Base-by-base conservation (phyloP, 257 asterid genomes). In the Galeopsis tetrahit region DNA sequence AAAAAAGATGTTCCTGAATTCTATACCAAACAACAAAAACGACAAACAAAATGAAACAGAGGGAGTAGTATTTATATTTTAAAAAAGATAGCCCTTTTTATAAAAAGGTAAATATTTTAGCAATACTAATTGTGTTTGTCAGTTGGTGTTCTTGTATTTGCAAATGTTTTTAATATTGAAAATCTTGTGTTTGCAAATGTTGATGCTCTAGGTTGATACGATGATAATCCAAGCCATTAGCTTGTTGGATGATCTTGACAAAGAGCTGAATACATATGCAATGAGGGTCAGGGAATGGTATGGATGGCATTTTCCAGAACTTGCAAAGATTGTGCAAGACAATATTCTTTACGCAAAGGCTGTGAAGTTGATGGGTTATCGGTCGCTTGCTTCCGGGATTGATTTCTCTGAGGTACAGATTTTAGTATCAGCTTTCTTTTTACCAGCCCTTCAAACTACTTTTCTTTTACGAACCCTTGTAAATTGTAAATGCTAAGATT, bases 221-320 rank as follows among this genome's bases (percentile, higher is more conserved):
- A 92, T 92, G 98, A 85, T 92, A 66, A 91, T 90, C 67, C 98
- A 92, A 78, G 98, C 97, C 66, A 92, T 92, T 63, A 69, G 97
- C 86, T 87, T 92, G 85, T 79, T 92, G 83, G 97, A 92, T 79
- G 97, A 92, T 77, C 95, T 92, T 63, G 98, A 92, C 79, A 92
- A 92, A 79, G 98, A 92, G 86, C 80, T 92, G 72, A 90, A 92
- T 65, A 88, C 96, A 4, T 92, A 92, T 80, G 98, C 96, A 8
- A 92, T 92, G 98, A 87, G 98, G 81, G 98, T 92, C 35, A 83
- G 97, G 70, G 97, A 92, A 79, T 92, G 98, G 98, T 90, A 88
- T 33, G 98, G 98, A 49, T 92, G 97, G 98, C 98, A 92, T 83
- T 92, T 92, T 53, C 97, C 96, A 0, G 97, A 92, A 81, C 97